These are phyloP conservation scores for Bimuria novae-zelandiae DNA, from an alignment of 2,329 filamentous ascomycete genomes.

Conservation along the genomic window DNA sequence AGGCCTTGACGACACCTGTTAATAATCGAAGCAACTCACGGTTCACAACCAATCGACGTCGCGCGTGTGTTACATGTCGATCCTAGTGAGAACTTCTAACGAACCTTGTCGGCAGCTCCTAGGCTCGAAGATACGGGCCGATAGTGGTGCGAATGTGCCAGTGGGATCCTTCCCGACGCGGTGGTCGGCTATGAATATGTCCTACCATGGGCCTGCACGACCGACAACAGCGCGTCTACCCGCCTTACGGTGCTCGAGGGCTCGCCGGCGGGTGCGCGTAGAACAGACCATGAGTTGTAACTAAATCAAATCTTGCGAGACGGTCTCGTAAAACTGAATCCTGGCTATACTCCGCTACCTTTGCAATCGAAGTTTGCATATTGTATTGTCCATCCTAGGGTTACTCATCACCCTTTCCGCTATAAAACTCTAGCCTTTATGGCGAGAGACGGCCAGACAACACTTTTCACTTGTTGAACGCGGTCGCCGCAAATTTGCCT, in stretches of 20 bases:
- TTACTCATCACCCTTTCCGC: too few species aligned
- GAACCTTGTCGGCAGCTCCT: neutral
- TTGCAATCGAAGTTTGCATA: too few species aligned
- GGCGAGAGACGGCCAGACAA: too few species aligned
- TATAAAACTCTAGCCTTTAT: too few species aligned
- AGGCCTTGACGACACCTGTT: neutral
- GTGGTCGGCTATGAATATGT: neutral
- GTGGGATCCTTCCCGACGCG: constrained; percentile 6
- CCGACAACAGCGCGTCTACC: neutral
- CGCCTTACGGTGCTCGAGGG: neutral
- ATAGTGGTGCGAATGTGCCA: neutral
- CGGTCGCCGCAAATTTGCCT: neutral
- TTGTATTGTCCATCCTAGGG: too few species aligned
- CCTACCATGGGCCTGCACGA: neutral
- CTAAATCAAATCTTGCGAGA: too few species aligned
- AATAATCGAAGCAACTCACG: too few species aligned
- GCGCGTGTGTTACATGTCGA: neutral
- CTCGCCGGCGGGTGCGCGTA: neutral
- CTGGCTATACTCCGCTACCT: too few species aligned
- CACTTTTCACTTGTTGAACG: too few species aligned
- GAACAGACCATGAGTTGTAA: too few species aligned
- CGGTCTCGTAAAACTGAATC: too few species aligned
- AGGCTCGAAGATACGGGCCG: constrained; percentile 2
- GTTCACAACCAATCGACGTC: neutral
- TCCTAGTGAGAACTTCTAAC: neutral